Conservation (phyloP, 768 basidiomycete species). For the Amanita phalloides region DNA sequence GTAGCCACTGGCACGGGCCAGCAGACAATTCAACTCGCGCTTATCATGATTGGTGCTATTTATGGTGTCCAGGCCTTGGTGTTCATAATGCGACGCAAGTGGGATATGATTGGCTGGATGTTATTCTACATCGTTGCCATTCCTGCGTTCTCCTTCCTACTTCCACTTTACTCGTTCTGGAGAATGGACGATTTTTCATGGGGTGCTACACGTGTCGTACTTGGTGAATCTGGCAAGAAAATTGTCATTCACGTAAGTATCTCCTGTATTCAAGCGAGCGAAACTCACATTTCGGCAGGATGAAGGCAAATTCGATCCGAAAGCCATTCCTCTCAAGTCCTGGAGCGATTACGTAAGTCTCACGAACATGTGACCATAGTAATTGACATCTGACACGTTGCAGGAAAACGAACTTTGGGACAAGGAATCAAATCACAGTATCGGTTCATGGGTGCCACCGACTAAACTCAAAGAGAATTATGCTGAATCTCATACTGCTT, state of each 20-base stretch:
- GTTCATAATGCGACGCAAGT: constrained; percentile 86
- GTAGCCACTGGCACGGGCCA: constrained; percentile 50
- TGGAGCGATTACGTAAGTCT: constrained; percentile 88
- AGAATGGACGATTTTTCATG: constrained; percentile 96
- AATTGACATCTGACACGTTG: background rate
- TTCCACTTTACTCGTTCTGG: constrained; percentile 96
- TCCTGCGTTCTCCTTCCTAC: constrained; percentile 86
- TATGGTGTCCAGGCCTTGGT: constrained; percentile 92
- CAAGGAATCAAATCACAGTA: constrained; percentile 92
- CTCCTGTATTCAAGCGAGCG: background rate
- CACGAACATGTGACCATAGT: background rate
- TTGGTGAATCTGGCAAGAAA: constrained; percentile 94
- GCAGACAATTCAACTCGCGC: constrained; percentile 66
- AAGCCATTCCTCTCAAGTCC: constrained; percentile 87
- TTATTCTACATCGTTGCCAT: constrained; percentile 92
- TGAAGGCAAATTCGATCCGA: constrained; percentile 95
- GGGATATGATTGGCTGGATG: constrained; percentile 99
- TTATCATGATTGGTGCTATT: constrained; percentile 88
- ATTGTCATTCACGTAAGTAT: constrained; percentile 80
- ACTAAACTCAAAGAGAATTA: constrained; percentile 62
- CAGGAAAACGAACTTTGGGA: constrained; percentile 97
- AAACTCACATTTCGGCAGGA: constrained; percentile 40
- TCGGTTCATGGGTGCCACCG: constrained; percentile 87
- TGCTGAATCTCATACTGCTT: constrained; percentile 67
- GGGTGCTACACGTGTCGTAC: constrained; percentile 86